Evolutionary conservation across 116 monocot species (phyloP), one percentile per base, ranked within the genome.

Genomic region (Phalaenopsis hybrid): DNA sequence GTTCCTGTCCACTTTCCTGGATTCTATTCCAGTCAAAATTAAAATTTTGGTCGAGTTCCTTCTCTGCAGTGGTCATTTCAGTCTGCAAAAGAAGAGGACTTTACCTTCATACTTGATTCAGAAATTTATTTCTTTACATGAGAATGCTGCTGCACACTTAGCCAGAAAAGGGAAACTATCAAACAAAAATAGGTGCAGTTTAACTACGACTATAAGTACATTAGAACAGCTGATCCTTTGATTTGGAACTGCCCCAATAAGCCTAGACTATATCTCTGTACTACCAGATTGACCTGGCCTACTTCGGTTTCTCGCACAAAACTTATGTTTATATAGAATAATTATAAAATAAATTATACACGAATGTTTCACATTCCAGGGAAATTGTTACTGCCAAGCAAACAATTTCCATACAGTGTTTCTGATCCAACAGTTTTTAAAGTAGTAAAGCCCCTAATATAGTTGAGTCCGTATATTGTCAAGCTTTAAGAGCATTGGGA

Each of bases 11-110:
- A 83, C 91, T 98, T 93, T 98, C 98, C 77, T 95, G 95, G 78
- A 98, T 98, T 57, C 98, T 85, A 69, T 98, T 98, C 98, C 98
- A 98, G 65, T 98, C 98, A 89, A 91, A 98, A 90, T 95, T 98
- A 7, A 90, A 89, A 80, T 98, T 98, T 74, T 91, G 89, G 69
- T 98, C 98, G 18, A 98, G 88, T 82, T 98, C 98, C 74, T 82
- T 95, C 81, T 98, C 98, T 81, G 95, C 89, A 51, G 95, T 98
- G 31, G 98, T 98, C 98, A 98, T 93, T 88, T 98, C 98, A 78
- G 98, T 98, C 98, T 98, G 79, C 49, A 81, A 81, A 82, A 48
- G 73, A 84, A 81, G 63, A 65, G 75, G 23, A 69, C 0, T 46
- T 77, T 28, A 52, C 77, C 28, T 77, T 50, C 51, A 77, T 51